Evolutionary conservation across 2,329 filamentous ascomycete genomes (phyloP), one percentile per base, ranked within the genome.

Genomic region (Verticillium longisporum): DNA sequence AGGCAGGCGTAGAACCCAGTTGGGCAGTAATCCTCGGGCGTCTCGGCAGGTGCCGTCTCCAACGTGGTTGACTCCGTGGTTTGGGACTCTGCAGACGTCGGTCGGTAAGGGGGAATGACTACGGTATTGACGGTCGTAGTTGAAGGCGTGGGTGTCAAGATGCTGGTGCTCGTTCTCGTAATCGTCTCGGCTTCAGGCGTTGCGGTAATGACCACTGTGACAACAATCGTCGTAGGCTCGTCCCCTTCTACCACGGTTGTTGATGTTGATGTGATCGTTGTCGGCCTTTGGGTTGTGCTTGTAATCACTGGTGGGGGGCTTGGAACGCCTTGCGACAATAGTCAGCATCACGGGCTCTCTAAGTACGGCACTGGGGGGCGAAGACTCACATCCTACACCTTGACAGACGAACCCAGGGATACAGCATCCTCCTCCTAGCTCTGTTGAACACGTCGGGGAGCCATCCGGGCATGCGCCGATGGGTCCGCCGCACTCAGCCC

Each of bases 1-100:
- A 88, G 85, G 74, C 94, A 98, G 58, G 91, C 88, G 74, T 98
- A 98, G 79, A 93, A 98, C 2, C 93, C 93, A 0, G 88, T 93
- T 0, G 94, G 94, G 68, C 94, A 98, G 67, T 82, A 79, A 36
- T 74, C 74, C 15, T 72, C 66, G 1, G 78, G 71, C 13, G 78
- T 72, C 6, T 70, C 66, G 5, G 73, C 74, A 61, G 70, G 66
- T 61, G 70, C 65, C 55, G 56, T 68, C 69, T 61, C 55, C 21
- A 15, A n/a, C 7, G 38, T 21, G 68, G 64, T 55, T 73, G 70
- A 9, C 73, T 31, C 70, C 18, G 75, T 75, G 15, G 73, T 74
- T 9, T 71, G 67, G 11, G 71, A 21, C 37, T 56, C 55, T 36
- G 60, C 67, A 26, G 69, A 69, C 13, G 77, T 81, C 3, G 80